A percentile compares a stretch with the other conserved stretches of the same genome.
Evolutionary conservation across 495 filamentous ascomycete genomes (phyloP).

Genomic region (Apiosordaria backusii): DNA sequence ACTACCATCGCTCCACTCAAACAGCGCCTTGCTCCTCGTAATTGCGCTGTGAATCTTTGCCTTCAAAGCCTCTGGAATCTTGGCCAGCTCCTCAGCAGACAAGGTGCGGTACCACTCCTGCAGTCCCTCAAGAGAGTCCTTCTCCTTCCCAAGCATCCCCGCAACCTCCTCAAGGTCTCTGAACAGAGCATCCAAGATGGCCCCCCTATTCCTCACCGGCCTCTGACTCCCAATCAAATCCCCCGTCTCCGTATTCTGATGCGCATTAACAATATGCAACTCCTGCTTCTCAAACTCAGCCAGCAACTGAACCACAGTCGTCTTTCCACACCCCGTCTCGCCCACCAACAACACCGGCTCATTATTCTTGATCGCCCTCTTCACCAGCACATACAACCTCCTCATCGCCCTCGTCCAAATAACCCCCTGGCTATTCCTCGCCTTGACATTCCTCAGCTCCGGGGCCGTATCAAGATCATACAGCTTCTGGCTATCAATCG

Average conservation of each 20-base stretch:
- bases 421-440: conserved; percentile 54
- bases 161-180: conserved; percentile 57
- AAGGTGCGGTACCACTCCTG: conserved; percentile 42
- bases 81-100: conserved; percentile 20
- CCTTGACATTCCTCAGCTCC: conserved; percentile 53
- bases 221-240: conserved; percentile 95
- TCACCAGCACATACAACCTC: conserved; percentile 79
- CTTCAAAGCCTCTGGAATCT: conserved; percentile 49
- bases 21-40: conserved; percentile 70
- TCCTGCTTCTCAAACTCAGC: conserved; percentile 71
- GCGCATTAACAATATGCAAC: conserved; percentile 89
- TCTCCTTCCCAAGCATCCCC: conserved; percentile 28
- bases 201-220: conserved; percentile 78
- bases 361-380: conserved; percentile 78
- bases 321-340: conserved; percentile 97
- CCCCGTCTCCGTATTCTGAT: conserved; percentile 94
- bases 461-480: conserved; percentile 58
- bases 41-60: conserved; percentile 57
- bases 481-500: conserved; percentile 64
- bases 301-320: conserved; percentile 89
- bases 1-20: conserved; percentile 95
- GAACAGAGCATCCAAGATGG: conserved; percentile 61
- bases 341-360: conserved; percentile 93
- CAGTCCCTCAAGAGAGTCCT: conserved; percentile 33
- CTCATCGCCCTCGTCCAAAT: conserved; percentile 97